phyloP scores from a whole-genome alignment of 2,329 filamentous ascomycete genomes.

The Sporothrix brunneoviolacea region DNA sequence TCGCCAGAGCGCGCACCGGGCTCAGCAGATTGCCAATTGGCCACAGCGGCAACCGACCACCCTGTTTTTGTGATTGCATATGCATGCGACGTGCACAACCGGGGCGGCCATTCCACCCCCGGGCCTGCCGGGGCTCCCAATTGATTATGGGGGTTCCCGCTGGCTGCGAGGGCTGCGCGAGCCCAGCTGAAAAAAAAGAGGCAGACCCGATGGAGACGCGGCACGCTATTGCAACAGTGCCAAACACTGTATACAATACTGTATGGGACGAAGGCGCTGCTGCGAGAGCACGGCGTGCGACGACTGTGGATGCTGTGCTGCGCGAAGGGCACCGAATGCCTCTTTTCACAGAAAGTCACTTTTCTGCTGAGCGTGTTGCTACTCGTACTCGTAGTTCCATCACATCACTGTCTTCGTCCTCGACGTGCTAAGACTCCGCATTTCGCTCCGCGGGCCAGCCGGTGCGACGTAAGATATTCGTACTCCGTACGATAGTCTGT shows the following conservation, averaged over 20 bases:
- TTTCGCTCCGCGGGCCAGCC: no score
- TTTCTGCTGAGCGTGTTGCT: no score
- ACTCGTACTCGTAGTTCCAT: neutral
- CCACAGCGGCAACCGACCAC: no score
- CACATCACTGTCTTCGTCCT: neutral
- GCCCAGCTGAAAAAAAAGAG: slow-evolving; percentile 11
- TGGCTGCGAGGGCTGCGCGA: slow-evolving; percentile 10
- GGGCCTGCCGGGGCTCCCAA: neutral
- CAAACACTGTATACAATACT: neutral
- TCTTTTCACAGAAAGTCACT: no score
- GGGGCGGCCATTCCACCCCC: neutral
- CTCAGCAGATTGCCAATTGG: no score
- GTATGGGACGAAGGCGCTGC: neutral
- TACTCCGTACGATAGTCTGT: no score
- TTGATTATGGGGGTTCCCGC: slow-evolving; percentile 4
- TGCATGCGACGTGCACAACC: slow-evolving; percentile 4
- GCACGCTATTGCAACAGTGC: slow-evolving; percentile 2
- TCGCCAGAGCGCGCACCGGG: no score
- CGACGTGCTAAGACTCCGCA: no score
- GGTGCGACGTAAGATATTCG: no score
- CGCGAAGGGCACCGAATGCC: no score
- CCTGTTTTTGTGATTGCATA: slow-evolving; percentile 9
- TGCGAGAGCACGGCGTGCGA: neutral
- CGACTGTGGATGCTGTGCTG: neutral
- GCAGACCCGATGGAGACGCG: slow-evolving; percentile 8